These are phyloP conservation scores for Mucor irregularis DNA, from an alignment of 371 early-diverging fungal genomes.

Conservation along the genomic window DNA sequence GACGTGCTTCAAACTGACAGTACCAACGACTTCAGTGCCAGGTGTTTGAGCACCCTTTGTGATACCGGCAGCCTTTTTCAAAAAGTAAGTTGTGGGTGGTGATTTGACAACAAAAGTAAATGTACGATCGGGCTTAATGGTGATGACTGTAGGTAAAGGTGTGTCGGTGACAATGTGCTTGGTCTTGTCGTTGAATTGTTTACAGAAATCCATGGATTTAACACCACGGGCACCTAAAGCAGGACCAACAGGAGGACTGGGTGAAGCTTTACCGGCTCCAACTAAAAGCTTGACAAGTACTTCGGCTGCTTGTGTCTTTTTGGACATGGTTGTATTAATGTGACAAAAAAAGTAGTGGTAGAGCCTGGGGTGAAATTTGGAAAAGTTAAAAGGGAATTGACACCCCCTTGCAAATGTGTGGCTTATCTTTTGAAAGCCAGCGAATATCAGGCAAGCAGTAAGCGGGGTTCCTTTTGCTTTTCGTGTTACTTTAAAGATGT, in stretches of 20 bases:
- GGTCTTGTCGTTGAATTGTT: conserved; percentile 96
- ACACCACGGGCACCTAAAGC: conserved; percentile 97
- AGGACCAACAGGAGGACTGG: conserved; percentile 95
- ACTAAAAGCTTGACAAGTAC: conserved; percentile 69
- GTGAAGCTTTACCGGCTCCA: conserved; percentile 92
- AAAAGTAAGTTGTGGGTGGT: conserved; percentile 90
- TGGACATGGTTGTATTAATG: conserved; percentile 36
- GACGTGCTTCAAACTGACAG: conserved; percentile 87
- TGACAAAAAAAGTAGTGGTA: not conserved
- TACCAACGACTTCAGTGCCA: conserved; percentile 76
- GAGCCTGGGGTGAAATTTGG: no score
- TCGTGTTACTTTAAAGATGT: not conserved
- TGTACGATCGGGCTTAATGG: conserved; percentile 88
- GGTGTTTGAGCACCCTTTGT: conserved; percentile 83
- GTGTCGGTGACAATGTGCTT: conserved; percentile 81
- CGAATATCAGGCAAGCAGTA: no score
- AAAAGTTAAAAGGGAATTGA: not conserved
- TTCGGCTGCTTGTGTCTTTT: conserved; percentile 53
- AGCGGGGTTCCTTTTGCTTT: not conserved
- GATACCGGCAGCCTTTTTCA: conserved; percentile 91
- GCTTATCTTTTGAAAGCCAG: conserved; percentile 5
- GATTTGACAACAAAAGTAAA: conserved; percentile 86
- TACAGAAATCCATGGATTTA: conserved; percentile 98
- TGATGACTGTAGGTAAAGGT: conserved; percentile 85
- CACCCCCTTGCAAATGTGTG: conserved; percentile 15